Evolutionary conservation across 345 rosid species (phyloP).

Genomic region (Acer saccharum): DNA sequence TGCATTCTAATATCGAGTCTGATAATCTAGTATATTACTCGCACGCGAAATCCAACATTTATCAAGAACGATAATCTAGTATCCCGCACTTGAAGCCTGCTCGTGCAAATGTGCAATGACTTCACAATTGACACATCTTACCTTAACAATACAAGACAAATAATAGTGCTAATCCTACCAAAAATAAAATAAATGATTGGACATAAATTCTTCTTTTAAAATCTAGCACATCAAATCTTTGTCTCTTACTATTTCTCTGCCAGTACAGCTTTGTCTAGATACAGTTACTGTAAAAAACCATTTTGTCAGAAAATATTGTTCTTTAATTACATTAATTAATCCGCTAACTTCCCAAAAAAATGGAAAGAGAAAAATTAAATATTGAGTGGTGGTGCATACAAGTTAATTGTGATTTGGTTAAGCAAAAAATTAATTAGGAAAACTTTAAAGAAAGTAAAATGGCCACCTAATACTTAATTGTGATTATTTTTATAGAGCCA

Average conservation of each 20-base stretch:
- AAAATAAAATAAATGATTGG: neutral
- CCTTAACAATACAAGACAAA: neutral
- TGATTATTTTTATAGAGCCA: neutral
- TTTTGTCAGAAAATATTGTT: neutral
- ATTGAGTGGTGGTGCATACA: neutral
- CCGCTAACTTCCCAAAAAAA: neutral
- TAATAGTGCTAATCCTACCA: neutral
- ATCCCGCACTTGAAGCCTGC: too few species aligned
- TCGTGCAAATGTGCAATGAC: too few species aligned
- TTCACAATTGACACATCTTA: too few species aligned
- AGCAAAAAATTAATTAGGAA: neutral
- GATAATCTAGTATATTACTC: too few species aligned
- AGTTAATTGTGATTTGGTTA: neutral
- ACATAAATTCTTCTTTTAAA: neutral
- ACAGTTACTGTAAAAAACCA: neutral
- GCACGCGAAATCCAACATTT: too few species aligned
- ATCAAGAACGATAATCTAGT: too few species aligned
- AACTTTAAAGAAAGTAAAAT: neutral
- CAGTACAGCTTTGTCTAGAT: neutral
- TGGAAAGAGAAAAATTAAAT: too few species aligned
- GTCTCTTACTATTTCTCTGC: neutral
- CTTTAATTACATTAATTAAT: neutral
- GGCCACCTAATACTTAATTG: neutral
- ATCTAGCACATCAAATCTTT: slow-evolving; percentile 6
- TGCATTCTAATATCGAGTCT: too few species aligned